Conservation (phyloP, 2,329 filamentous ascomycete genomes). For the Fusarium haematococcum region DNA sequence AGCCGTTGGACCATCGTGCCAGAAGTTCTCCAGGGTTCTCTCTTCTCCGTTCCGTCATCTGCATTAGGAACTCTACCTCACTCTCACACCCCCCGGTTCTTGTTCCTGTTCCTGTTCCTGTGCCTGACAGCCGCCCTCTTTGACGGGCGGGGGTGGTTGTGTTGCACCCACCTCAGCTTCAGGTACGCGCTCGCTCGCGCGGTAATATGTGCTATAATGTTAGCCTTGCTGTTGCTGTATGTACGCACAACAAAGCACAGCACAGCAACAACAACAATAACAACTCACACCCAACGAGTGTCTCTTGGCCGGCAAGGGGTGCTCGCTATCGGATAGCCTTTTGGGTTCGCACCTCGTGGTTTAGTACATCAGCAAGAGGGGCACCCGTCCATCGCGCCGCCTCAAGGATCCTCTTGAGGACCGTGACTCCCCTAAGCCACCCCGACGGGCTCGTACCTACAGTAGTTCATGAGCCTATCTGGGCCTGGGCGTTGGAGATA, state of each 20-base stretch:
- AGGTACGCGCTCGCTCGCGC: constrained; percentile 31
- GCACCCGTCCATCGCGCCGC: constrained; percentile 15
- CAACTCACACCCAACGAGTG: not conserved
- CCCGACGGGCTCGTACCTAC: constrained; percentile 22
- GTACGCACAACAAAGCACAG: not conserved
- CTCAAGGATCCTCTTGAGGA: constrained; percentile 30
- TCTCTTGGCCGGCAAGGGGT: constrained; percentile 28
- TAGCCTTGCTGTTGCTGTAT: not conserved
- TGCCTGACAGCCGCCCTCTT: constrained; percentile 18
- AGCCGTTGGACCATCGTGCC: constrained; percentile 10
- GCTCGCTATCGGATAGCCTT: constrained; percentile 24
- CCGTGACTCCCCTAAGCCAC: constrained; percentile 35
- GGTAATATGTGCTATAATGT: constrained; percentile 15
- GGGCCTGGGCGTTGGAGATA: constrained; percentile 26
- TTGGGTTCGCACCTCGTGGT: constrained; percentile 19
- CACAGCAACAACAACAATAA: not conserved
- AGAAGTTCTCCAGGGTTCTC: not conserved
- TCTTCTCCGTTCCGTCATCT: not conserved
- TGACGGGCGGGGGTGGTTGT: constrained; percentile 33
- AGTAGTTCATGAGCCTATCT: constrained; percentile 19
- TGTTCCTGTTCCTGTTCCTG: constrained; percentile 6
- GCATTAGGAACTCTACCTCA: not conserved
- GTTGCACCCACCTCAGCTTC: constrained; percentile 47
- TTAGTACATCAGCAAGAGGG: constrained; percentile 3
- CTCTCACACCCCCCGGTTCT: not conserved